A percentile compares a stretch with the other conserved stretches of the same genome.
Conservation (phyloP, 176 grass and related monocot genomes). For the Pharus latifolius region DNA sequence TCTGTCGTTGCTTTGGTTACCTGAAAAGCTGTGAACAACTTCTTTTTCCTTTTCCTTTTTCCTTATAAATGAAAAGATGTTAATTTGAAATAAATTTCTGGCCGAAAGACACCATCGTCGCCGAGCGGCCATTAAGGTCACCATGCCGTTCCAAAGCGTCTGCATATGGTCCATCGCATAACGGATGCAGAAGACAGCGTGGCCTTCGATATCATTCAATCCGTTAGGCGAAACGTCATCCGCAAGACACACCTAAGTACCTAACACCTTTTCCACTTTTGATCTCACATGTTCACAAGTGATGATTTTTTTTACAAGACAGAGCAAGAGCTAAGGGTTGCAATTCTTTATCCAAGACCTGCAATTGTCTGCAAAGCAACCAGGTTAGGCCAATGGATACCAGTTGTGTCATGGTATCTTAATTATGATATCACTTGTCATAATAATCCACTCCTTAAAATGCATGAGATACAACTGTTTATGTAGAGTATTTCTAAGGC, state of each 20-base stretch:
- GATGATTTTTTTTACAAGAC: too few relatives aligned
- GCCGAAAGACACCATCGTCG: background rate
- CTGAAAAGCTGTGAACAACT: constrained; percentile 33
- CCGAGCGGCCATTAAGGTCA: background rate
- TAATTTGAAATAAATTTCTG: constrained; percentile 12
- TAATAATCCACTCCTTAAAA: too few relatives aligned
- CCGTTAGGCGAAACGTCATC: constrained; percentile 1
- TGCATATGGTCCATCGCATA: background rate
- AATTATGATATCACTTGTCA: too few relatives aligned
- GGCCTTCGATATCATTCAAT: background rate
- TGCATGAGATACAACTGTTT: too few relatives aligned
- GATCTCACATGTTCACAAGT: too few relatives aligned
- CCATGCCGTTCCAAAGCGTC: background rate
- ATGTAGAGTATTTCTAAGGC: too few relatives aligned
- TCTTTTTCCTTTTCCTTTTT: constrained; percentile 10
- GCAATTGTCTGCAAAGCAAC: too few relatives aligned
- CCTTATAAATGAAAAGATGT: constrained; percentile 1
- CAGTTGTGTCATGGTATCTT: too few relatives aligned
- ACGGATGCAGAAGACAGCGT: background rate
- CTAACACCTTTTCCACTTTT: too few relatives aligned
- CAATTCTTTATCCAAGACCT: too few relatives aligned
- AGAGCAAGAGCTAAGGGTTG: too few relatives aligned
- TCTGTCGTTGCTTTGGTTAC: constrained; percentile 15
- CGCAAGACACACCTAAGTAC: background rate
- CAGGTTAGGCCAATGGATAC: too few relatives aligned